Percentiles rank a stretch among this genome's conserved stretches.
phyloP scores from a whole-genome alignment of 352 stramenopile genomes.

The Phytopythium chamaehyphon region DNA sequence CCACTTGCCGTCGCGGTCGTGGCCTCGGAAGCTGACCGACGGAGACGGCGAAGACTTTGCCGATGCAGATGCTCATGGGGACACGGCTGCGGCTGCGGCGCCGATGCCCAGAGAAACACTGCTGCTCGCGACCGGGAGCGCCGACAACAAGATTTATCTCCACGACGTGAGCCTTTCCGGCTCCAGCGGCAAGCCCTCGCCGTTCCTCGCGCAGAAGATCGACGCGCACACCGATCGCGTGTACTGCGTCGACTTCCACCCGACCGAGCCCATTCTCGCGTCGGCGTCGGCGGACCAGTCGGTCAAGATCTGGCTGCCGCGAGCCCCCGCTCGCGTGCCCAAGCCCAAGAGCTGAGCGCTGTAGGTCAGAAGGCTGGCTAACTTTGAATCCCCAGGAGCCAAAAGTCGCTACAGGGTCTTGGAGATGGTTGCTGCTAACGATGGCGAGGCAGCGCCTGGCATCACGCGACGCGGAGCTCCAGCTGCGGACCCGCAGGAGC shows the following conservation, averaged over 20 bases:
- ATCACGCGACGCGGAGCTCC: too few species aligned
- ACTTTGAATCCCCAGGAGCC: too few species aligned
- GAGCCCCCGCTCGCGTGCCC: conserved; percentile 38
- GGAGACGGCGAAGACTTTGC: conserved; percentile 70
- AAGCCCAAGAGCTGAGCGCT: conserved; percentile 54
- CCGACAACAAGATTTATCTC: conserved; percentile 86
- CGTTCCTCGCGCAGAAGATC: conserved; percentile 79
- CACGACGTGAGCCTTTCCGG: conserved; percentile 69
- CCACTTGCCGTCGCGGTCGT: conserved; percentile 41
- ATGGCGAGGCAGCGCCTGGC: too few species aligned
- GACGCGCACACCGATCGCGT: conserved; percentile 84
- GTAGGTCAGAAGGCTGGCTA: background rate
- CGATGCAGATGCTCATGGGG: conserved; percentile 37
- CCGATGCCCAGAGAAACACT: conserved; percentile 47
- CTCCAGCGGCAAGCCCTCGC: conserved; percentile 25
- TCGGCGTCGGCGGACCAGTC: conserved; percentile 83
- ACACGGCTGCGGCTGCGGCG: conserved; percentile 27
- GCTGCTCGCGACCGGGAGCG: conserved; percentile 81
- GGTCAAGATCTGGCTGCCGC: conserved; percentile 85
- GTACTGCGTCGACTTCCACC: conserved; percentile 89
- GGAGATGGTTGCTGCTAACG: too few species aligned
- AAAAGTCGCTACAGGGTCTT: too few species aligned
- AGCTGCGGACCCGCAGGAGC: background rate
- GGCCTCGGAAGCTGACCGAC: conserved; percentile 71
- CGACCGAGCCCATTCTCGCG: conserved; percentile 78